Conservation (phyloP, 805 yeast species). For the Candida endomychidarum region DNA sequence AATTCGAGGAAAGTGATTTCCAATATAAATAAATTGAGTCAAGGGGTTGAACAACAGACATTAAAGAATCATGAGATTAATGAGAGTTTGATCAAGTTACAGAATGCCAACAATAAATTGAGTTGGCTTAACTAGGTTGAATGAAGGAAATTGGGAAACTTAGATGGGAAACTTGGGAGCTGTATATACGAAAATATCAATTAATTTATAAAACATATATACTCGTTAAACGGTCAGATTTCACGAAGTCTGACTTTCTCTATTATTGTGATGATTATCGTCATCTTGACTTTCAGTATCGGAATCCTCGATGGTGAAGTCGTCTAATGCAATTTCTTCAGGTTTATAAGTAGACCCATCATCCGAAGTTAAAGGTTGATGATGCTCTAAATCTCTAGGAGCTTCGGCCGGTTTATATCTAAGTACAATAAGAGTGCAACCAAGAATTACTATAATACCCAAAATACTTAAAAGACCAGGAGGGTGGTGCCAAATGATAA, state of each 20-base stretch:
- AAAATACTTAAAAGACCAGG: slow-evolving; percentile 68
- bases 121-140: too few relatives aligned
- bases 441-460: slow-evolving; percentile 69
- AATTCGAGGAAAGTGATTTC: slow-evolving; percentile 31
- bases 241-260: too few relatives aligned
- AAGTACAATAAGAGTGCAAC: slow-evolving; percentile 58
- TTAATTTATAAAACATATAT: not conserved
- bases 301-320: slow-evolving; percentile 29
- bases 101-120: slow-evolving; percentile 8
- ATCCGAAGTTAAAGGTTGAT: slow-evolving; percentile 13
- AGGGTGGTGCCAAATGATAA: slow-evolving; percentile 64
- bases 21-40: slow-evolving; percentile 14
- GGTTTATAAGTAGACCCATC: slow-evolving; percentile 11
- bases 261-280: not conserved
- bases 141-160: too few relatives aligned
- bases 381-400: slow-evolving; percentile 9
- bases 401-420: slow-evolving; percentile 17
- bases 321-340: slow-evolving; percentile 26
- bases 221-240: too few relatives aligned
- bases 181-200: not conserved
- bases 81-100: slow-evolving; percentile 14
- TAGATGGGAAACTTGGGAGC: too few relatives aligned
- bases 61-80: slow-evolving; percentile 11
- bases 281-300: slow-evolving; percentile 13
- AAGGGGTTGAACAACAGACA: slow-evolving; percentile 7